These are phyloP conservation scores for Hebeloma cylindrosporum DNA, from an alignment of 768 basidiomycete species.

Conservation along the genomic window DNA sequence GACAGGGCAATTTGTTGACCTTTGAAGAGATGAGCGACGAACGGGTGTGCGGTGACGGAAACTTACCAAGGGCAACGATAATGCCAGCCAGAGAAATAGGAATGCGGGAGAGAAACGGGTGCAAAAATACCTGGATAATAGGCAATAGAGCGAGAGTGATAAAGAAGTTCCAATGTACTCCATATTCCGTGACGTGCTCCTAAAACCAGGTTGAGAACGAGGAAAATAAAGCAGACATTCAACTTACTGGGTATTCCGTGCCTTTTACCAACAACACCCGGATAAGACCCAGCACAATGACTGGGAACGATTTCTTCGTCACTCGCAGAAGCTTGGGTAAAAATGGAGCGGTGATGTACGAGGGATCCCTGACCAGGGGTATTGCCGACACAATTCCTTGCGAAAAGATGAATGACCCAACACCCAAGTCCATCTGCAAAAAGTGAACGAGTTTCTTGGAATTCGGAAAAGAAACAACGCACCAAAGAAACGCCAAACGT, in stretches of 20 bases:
- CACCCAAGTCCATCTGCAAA: slow-evolving; percentile 92
- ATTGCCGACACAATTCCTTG: slow-evolving; percentile 91
- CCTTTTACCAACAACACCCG: slow-evolving; percentile 89
- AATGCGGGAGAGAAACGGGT: slow-evolving; percentile 58
- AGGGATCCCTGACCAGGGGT: slow-evolving; percentile 67
- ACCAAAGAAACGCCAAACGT: slow-evolving; percentile 94
- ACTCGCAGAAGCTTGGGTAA: slow-evolving; percentile 50
- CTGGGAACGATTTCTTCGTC: slow-evolving; percentile 60
- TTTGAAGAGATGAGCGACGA: slow-evolving; percentile 27
- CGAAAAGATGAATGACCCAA: slow-evolving; percentile 96
- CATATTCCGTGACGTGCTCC: slow-evolving; percentile 98
- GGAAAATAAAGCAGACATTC: not conserved
- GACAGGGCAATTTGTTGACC: slow-evolving; percentile 74
- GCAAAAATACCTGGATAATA: slow-evolving; percentile 63
- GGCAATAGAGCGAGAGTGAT: slow-evolving; percentile 86
- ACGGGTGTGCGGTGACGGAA: not conserved
- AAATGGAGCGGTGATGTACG: slow-evolving; percentile 48
- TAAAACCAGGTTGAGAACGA: slow-evolving; percentile 10
- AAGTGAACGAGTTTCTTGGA: slow-evolving; percentile 1
- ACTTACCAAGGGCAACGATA: slow-evolving; percentile 56
- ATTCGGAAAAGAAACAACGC: slow-evolving; percentile 22
- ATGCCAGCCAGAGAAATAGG: slow-evolving; percentile 66
- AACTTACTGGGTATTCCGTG: slow-evolving; percentile 84
- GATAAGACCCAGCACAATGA: slow-evolving; percentile 72
- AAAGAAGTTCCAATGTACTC: slow-evolving; percentile 99